Evolutionary conservation across 805 yeast species (phyloP), one percentile per base, ranked within the genome.

Genomic region (Saccharomyces mikatae): DNA sequence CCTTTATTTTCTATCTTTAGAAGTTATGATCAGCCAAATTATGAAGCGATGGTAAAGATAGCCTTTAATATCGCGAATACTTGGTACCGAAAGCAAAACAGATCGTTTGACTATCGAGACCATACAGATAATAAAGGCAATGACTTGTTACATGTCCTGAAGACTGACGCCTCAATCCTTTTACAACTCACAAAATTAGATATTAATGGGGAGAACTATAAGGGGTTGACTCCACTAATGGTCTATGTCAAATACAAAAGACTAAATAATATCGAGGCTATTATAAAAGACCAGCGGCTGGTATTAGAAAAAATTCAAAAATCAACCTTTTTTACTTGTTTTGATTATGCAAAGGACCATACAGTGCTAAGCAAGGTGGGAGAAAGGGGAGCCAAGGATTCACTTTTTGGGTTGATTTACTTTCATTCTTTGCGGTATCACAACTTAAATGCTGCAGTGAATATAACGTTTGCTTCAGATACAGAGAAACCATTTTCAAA

Each of bases 61-160:
- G 80, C 82, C 0, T 76, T 86, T 52, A 58, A 64, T 1, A 70
- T 76, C 14, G 81, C 80, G 0, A 58, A 63, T 2, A 58, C 64
- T 26, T 80, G 83, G 79, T 79, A 79, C 53, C 28, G 47, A 5
- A 54, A 50, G 0, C 66, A 70, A 30, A 54, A 60, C 2, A 61
- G 63, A 3, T 48, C 52, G 1, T 74, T 83, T 50, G 73, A 79
- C 56, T 77, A 79, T 57, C 73, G 73, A 47, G 83, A 81, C 29
- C 97, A 92, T 64, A 71, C 81, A 6, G 97, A 92, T 64, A 69
- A 66, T 24, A 78, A 80, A 53, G 92, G 92, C 0, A 89, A 90
- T 64, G 82, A 94, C 0, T 64, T 92, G 2, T 71, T 92, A 31
- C 98, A 92, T 69, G 78, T 87, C 2, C 71, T 89, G 30, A 78